Base-by-base conservation (phyloP, 768 basidiomycete species). In the Serendipita vermifera region DNA sequence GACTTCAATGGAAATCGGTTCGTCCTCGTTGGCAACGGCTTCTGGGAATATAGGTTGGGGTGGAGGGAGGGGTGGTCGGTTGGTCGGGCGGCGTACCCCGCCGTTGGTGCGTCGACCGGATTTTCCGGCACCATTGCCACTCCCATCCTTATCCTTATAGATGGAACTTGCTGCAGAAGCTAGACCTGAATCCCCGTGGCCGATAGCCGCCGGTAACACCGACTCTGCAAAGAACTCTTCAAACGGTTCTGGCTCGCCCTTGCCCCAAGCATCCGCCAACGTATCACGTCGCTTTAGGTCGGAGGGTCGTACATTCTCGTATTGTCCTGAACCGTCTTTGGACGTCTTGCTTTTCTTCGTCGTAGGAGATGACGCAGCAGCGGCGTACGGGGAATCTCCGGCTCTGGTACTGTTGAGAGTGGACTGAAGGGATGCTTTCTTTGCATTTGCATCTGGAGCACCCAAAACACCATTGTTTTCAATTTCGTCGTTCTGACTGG, bases 231-330 rank as follows among this genome's bases (percentile, higher is more conserved):
- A 85, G 65, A 91, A 92, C 62, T 92, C 88, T 63, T 92, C 88
- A 63, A 77, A 91, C 5, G 89, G 89, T 64, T 92, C 89, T 3
- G 89, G 89, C 63, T 91, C 89, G 62, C 89, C 86, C 53, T 87
- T 88, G 33, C 89, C 89, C 89, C 89, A 91, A 1, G 89, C 89
- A 68, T 91, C 89, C 41, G 88, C 88, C 58, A 92, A 82, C 33
- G 85, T 87, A 62, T 91, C 87, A 32, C 86, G 82, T 64, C 87
- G 87, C 70, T 86, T 87, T 88, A 32, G 82, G 79, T 6, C 56
- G 35, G 54, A 29, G 22, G 33, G 54, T 11, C 54, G 54, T n/a
- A 33, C 20, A 33, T 77, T 77, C 58, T 79, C 76, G 55, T 77
- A 76, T 43, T 77, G 9, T n/a, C n/a, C n/a, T n/a, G n/a, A n/a